Evolutionary conservation across 148 eudicot genomes (phyloP).

Genomic region (Rhododendron kiyosumense): DNA sequence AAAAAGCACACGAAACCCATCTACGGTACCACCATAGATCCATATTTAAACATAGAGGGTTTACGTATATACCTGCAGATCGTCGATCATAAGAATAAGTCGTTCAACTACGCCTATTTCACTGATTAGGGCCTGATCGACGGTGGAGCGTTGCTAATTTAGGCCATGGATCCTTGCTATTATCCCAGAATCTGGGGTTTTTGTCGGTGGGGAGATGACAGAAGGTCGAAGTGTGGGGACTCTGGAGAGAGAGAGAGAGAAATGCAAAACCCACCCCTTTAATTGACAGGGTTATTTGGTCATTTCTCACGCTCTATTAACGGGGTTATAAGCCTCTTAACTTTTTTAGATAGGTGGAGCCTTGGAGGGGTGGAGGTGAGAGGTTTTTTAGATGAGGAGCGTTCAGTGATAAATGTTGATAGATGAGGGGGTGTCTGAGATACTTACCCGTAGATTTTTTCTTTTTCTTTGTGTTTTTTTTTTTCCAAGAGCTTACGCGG

Average conservation of each 20-base stretch:
- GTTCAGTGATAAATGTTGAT: too few species aligned
- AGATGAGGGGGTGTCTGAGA: too few species aligned
- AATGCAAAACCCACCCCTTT: neutral
- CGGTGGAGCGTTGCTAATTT: neutral
- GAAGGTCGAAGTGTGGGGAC: neutral
- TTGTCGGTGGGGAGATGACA: neutral
- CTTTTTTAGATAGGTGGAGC: too few species aligned
- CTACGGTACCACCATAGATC: neutral
- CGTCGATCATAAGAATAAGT: neutral
- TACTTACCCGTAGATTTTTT: too few species aligned
- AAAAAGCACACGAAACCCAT: neutral
- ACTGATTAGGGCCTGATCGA: neutral
- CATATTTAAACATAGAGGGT: neutral
- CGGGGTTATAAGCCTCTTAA: too few species aligned
- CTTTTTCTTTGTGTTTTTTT: too few species aligned
- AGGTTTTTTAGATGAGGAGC: too few species aligned
- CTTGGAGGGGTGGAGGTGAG: too few species aligned
- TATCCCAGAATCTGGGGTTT: neutral
- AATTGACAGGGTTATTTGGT: too few species aligned
- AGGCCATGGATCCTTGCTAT: neutral
- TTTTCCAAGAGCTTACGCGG: too few species aligned
- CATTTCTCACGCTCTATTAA: too few species aligned
- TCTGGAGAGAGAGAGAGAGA: neutral
- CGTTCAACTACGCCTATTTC: neutral
- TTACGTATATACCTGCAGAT: neutral